Conservation (phyloP, 2,329 filamentous ascomycete species). For the Microcyclospora pomicola region DNA sequence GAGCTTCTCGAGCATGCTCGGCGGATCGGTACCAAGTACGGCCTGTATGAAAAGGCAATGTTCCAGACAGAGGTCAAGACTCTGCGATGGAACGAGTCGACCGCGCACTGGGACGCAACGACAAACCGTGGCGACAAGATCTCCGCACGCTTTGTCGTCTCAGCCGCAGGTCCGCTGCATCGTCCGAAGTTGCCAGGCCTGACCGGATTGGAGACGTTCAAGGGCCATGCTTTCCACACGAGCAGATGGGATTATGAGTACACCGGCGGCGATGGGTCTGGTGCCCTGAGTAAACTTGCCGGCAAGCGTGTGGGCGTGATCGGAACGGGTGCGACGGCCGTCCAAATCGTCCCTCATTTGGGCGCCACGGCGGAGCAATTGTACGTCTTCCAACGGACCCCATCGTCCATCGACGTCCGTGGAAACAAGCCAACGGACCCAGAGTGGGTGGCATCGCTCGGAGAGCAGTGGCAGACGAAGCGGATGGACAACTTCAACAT, state of each 20-base stretch:
- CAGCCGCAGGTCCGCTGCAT: slow-evolving; percentile 25
- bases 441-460: slow-evolving; percentile 28
- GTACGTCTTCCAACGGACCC: slow-evolving; percentile 32
- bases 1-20: slow-evolving; percentile 37
- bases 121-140: slow-evolving; percentile 21
- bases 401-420: slow-evolving; percentile 24
- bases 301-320: slow-evolving; percentile 31
- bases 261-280: slow-evolving; percentile 25
- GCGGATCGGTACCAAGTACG: slow-evolving; percentile 31
- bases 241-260: slow-evolving; percentile 31
- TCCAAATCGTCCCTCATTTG: slow-evolving; percentile 29
- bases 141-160: slow-evolving; percentile 27
- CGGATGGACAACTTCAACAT: slow-evolving; percentile 34
- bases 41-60: slow-evolving; percentile 29
- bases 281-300: slow-evolving; percentile 23
- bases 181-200: slow-evolving; percentile 34
- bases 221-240: slow-evolving; percentile 31
- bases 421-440: slow-evolving; percentile 28
- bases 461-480: slow-evolving; percentile 34
- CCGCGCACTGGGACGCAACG: slow-evolving; percentile 21
- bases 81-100: slow-evolving; percentile 35
- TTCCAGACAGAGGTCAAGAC: slow-evolving; percentile 34
- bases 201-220: slow-evolving; percentile 25
- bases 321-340: slow-evolving; percentile 31
- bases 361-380: slow-evolving; percentile 26